Base-by-base conservation (phyloP, 1,284 basidiomycete genomes). In the Ustilago esculenta region DNA sequence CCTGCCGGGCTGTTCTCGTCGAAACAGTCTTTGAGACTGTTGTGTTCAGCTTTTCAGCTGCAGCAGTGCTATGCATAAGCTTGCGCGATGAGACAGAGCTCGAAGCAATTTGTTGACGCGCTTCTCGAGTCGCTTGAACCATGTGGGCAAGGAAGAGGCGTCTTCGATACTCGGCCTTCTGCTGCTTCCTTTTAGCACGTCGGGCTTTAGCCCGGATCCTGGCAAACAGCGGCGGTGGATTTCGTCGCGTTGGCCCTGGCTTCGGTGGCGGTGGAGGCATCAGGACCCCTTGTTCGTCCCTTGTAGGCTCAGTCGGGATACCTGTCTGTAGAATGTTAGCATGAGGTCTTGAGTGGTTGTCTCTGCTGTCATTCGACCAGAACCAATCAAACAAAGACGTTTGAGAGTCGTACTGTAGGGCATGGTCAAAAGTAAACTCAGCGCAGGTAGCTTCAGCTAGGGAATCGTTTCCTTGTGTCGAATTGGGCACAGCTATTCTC, bases 161-260 rank as follows among this genome's bases (percentile, higher is more conserved):
- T 17, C 56, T 39, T 35, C 63, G 63, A 35, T 59, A 36, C 36
- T 65, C 61, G 21, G 56, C 63, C 30, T 66, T 66, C 17, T 58
- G 56, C 30, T 59, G 50, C 33, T 66, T 66, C 12, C 63, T 44
- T 18, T 51, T 66, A 5, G 63, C 63, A 6, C 63, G 63, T 0
- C 63, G 51, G 11, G 63, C 63, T 44, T 47, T 55, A 23, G 63
- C 63, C 27, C 52, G 59, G 33, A 55, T 45, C 1, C 63, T 53
- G 1, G 44, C 46, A 1, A 48, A 47, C 24, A 66, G 39, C 1
- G 56, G 56, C 20, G 63, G 63, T 12, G 63, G 63, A 30, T 48
- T 54, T 8, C 51, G 46, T 18, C 42, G 18, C 6, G 63, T 45
- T 24, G 55, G 63, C 11, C 63, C 51, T 0, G 63, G 56, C 14